These are phyloP conservation scores for Aspergillus fructus DNA, from an alignment of 2,329 filamentous ascomycete genomes.

Conservation along the genomic window DNA sequence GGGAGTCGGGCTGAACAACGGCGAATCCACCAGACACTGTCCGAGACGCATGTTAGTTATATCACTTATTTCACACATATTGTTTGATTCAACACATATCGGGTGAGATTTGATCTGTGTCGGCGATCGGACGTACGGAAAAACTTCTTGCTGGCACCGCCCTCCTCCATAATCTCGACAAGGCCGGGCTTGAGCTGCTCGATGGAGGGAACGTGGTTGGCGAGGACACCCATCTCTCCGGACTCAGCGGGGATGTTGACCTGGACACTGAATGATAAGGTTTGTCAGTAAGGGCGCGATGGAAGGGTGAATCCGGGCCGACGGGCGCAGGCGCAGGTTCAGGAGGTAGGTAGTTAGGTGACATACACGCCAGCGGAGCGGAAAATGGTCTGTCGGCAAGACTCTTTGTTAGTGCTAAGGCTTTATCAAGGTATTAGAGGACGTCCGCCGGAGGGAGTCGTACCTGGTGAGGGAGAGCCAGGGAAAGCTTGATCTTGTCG, in stretches of 20 bases:
- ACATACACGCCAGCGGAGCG: constrained; percentile 70
- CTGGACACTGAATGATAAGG: constrained; percentile 73
- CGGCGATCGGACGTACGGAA: constrained; percentile 70
- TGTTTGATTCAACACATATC: neutral
- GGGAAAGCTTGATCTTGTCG: constrained; percentile 97
- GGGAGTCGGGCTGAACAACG: constrained; percentile 90
- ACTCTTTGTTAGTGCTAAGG: constrained; percentile 23
- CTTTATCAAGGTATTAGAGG: constrained; percentile 3
- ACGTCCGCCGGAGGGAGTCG: constrained; percentile 38
- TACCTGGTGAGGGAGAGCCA: constrained; percentile 98
- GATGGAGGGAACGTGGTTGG: constrained; percentile 97
- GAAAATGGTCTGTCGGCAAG: constrained; percentile 60
- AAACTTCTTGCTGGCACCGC: constrained; percentile 86
- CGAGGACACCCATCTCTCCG: constrained; percentile 98
- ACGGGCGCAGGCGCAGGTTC: constrained; percentile 10
- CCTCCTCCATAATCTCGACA: constrained; percentile 94
- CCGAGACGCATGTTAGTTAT: constrained; percentile 19
- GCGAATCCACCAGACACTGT: constrained; percentile 95
- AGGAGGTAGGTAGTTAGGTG: neutral
- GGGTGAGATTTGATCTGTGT: constrained; percentile 7
- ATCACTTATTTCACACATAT: neutral
- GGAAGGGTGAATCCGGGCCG: constrained; percentile 10
- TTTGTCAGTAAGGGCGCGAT: constrained; percentile 47
- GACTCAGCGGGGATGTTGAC: constrained; percentile 98
- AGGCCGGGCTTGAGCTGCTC: constrained; percentile 98